phyloP scores from a whole-genome alignment of 257 asterid genomes.

The Przewalskia tangutica region DNA sequence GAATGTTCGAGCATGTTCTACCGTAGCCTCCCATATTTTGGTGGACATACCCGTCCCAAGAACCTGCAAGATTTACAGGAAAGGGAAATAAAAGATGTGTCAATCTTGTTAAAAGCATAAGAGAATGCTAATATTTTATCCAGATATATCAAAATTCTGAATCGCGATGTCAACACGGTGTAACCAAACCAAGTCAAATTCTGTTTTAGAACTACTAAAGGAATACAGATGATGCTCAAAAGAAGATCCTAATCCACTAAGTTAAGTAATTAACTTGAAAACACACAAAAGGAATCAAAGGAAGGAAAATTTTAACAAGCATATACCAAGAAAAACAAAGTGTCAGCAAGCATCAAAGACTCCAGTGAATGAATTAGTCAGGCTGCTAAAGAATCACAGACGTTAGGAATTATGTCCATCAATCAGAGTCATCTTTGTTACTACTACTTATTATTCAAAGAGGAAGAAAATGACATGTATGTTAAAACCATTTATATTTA shows the following conservation, averaged over 20 bases:
- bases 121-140: not conserved
- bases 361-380: not conserved
- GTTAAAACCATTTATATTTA: not conserved
- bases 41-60: constrained; percentile 87
- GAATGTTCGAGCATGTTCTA: constrained; percentile 83
- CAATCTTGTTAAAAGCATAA: not conserved
- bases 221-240: not conserved
- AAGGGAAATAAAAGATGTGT: not conserved
- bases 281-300: not conserved
- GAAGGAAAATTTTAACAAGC: not conserved
- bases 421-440: not conserved
- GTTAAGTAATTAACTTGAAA: not conserved
- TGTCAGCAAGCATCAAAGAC: not conserved
- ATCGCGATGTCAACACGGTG: not conserved
- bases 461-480: not conserved
- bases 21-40: constrained; percentile 76
- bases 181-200: not conserved
- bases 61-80: constrained; percentile 35
- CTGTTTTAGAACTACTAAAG: not conserved
- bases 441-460: not conserved
- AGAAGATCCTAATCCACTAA: not conserved
- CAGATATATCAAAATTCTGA: not conserved
- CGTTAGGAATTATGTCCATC: not conserved
- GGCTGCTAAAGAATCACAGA: not conserved
- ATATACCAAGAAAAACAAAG: not conserved